Base-by-base conservation (phyloP, 2,329 filamentous ascomycete genomes). In the Trichoderma endophyticum region DNA sequence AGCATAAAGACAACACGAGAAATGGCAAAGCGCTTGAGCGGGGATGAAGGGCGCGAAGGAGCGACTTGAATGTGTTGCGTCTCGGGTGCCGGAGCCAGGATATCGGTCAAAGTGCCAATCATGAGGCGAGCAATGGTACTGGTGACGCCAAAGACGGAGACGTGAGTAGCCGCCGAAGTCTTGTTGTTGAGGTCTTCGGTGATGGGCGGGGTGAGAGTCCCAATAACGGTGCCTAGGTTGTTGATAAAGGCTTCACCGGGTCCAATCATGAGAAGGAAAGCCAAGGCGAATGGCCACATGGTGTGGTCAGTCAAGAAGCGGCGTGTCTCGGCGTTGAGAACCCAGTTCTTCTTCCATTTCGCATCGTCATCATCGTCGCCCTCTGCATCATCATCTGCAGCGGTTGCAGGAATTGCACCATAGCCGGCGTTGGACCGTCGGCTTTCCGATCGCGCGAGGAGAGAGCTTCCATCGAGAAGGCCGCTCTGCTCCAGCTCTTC, bases 231-330 rank as follows among this genome's bases (percentile, higher is more conserved):
- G 43, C 96, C 96, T 11, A 99, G 85, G 77, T 98, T 99, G 83
- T 98, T 99, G 83, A 98, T 94, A 80, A 98, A 99, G 12, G 95
- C 93, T 82, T 99, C 96, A n/a, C 95, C 95, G 0, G 96, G 95
- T 0, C 96, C 96, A 69, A 95, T 93, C 76, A 97, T 93, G 74
- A 98, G 88, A 81, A 98, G 93, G 82, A 99, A 98, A 24, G 94
- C 95, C 1, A 91, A 84, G 0, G 95, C 94, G 75, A 99, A 91
- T 79, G 91, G 93, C 95, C 95, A 99, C 95, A 98, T 98, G 14
- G 94, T 98, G 73, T 88, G 90, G 76, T 99, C 96, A 28, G 89
- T 87, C 11, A 99, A 86, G 80, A 98, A 99, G 4, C 90, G 86
- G 14, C 90, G 87, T 0, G 96, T 98, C 80, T 98, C 95, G 59